These are phyloP conservation scores for Polyporus tsugae DNA, from an alignment of 1,284 basidiomycete genomes.

Conservation along the genomic window DNA sequence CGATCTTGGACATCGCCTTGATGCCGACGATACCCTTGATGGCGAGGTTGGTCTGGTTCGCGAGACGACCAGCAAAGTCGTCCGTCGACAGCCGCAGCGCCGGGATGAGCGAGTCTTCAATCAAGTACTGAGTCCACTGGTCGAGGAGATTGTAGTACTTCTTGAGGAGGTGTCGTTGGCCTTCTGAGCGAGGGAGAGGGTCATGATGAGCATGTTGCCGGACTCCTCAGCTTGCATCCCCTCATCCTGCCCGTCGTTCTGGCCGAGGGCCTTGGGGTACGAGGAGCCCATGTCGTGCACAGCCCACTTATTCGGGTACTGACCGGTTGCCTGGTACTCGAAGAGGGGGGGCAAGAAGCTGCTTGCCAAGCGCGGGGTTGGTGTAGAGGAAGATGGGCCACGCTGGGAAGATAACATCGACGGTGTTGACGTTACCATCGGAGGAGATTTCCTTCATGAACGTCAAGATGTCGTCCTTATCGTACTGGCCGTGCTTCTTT, in stretches of 20 bases:
- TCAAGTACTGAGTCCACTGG: constrained; percentile 78
- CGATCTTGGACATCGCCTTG: constrained; percentile 70
- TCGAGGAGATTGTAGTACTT: constrained; percentile 63
- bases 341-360: constrained; percentile 55
- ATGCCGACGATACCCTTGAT: constrained; percentile 82
- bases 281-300: constrained; percentile 31
- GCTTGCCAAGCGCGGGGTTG: constrained; percentile 49
- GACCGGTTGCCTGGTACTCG: constrained; percentile 43
- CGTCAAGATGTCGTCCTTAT: constrained; percentile 53
- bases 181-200: constrained; percentile 70
- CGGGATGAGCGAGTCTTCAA: constrained; percentile 69
- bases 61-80: constrained; percentile 73
- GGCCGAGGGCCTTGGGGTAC: constrained; percentile 61
- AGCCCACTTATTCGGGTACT: background rate
- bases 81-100: constrained; percentile 73
- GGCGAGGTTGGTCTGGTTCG: constrained; percentile 81
- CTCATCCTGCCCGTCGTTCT: constrained; percentile 68
- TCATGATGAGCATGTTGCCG: constrained; percentile 82
- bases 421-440: constrained; percentile 46
- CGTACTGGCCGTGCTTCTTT: constrained; percentile 59
- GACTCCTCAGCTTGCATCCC: constrained; percentile 73
- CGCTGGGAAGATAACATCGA: constrained; percentile 56
- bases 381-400: constrained; percentile 56
- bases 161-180: constrained; percentile 61
- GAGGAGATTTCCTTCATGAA: background rate